Evolutionary conservation across 257 asterid species (phyloP).

Genomic region (Salvia miltiorrhiza): DNA sequence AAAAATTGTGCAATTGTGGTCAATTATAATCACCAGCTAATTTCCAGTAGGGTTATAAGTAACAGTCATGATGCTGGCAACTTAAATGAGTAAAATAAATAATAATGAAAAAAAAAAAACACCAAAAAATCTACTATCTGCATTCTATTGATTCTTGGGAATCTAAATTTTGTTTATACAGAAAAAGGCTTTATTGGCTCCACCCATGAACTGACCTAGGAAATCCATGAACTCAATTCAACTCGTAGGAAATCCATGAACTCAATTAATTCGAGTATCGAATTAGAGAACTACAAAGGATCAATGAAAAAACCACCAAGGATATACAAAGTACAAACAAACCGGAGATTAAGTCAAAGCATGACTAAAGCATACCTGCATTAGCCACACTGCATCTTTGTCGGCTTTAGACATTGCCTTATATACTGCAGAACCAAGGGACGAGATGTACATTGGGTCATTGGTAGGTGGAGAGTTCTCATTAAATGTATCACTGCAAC

Average conservation of each 20-base stretch:
- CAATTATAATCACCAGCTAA: neutral
- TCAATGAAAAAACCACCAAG: neutral
- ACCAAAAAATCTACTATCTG: neutral
- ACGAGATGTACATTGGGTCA: constrained; percentile 74
- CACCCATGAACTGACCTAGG: neutral
- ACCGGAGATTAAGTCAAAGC: constrained; percentile 1
- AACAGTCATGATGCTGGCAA: neutral
- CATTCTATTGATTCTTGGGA: neutral
- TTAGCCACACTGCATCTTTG: constrained; percentile 93
- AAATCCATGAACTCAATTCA: neutral
- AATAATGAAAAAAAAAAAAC: neutral
- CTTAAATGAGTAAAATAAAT: neutral
- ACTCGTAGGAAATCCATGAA: neutral
- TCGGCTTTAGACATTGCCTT: constrained; percentile 83
- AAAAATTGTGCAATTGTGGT: neutral
- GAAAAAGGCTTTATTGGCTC: neutral
- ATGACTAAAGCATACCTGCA: constrained; percentile 70
- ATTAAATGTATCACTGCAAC: constrained; percentile 85
- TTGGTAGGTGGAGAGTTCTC: constrained; percentile 92
- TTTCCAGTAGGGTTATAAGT: neutral
- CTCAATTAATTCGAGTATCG: neutral
- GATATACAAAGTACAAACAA: neutral
- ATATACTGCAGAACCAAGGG: constrained; percentile 90
- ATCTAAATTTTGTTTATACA: neutral
- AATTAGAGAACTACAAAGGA: neutral